These are phyloP conservation scores for Hylodesmum podocarpum DNA, from an alignment of 306 rosid species.

Conservation along the genomic window DNA sequence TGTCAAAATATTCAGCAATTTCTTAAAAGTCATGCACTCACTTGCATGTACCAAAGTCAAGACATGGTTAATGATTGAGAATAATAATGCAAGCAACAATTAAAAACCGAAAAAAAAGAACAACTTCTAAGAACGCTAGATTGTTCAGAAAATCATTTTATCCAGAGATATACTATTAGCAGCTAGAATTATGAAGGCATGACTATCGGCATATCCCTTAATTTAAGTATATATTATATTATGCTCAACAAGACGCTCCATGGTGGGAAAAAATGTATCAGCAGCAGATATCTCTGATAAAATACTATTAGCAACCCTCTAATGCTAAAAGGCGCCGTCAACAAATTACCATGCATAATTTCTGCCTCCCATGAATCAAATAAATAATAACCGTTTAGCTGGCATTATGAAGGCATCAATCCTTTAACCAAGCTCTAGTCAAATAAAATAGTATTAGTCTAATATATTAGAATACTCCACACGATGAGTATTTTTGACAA, in stretches of 20 bases:
- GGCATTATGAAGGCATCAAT: conserved; percentile 55
- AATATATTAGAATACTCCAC: not conserved
- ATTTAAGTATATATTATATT: not conserved
- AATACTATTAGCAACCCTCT: conserved; percentile 51
- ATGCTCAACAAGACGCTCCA: not conserved
- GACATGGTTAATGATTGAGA: not conserved
- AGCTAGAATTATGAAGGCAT: conserved; percentile 39
- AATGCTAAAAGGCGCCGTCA: conserved; percentile 45
- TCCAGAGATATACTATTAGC: conserved; percentile 35
- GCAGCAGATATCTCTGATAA: conserved; percentile 30
- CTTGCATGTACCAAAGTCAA: not conserved
- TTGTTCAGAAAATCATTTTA: not conserved
- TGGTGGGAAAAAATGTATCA: not conserved
- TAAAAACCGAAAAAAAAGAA: not conserved
- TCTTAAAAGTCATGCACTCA: not conserved
- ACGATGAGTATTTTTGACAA: not conserved
- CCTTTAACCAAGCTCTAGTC: not conserved
- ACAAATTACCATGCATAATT: conserved; percentile 43
- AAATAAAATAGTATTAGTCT: not conserved
- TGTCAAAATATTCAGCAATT: not conserved
- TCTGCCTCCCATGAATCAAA: conserved; percentile 74
- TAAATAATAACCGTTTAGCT: conserved; percentile 36
- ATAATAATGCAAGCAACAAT: not conserved
- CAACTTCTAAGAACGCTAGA: not conserved
- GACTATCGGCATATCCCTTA: not conserved